Conservation (phyloP, 2,329 filamentous ascomycete genomes). For the Cordyceps fumosorosea region DNA sequence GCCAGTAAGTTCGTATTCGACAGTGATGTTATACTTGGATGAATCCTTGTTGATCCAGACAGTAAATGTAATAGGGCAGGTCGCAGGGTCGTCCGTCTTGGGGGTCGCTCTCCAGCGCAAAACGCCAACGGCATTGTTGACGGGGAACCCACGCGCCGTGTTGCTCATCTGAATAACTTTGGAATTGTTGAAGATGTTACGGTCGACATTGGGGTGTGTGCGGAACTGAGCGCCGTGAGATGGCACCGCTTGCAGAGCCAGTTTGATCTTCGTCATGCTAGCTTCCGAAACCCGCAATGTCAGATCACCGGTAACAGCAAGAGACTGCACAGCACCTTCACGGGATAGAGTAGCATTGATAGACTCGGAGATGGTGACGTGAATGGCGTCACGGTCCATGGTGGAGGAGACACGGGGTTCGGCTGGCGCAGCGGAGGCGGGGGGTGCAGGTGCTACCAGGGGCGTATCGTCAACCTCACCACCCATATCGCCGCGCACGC, state of each 20-base stretch:
- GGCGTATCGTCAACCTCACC: constrained; percentile 73
- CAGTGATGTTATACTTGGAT: constrained; percentile 79
- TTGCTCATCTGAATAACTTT: constrained; percentile 90
- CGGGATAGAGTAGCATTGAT: constrained; percentile 84
- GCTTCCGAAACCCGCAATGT: constrained; percentile 86
- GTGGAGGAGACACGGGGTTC: constrained; percentile 57
- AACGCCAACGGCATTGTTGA: constrained; percentile 89
- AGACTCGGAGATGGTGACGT: constrained; percentile 81
- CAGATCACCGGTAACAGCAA: constrained; percentile 87
- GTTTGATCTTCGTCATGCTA: constrained; percentile 83
- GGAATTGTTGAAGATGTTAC: constrained; percentile 72
- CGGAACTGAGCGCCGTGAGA: constrained; percentile 86
- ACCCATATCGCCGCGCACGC: constrained; percentile 87
- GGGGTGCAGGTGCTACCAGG: constrained; percentile 54
- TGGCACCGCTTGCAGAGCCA: constrained; percentile 68
- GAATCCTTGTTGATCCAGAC: constrained; percentile 94
- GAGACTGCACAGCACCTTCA: constrained; percentile 78
- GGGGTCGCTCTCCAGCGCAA: constrained; percentile 86
- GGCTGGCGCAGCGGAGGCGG: constrained; percentile 44
- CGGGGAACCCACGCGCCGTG: constrained; percentile 78
- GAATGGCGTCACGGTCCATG: constrained; percentile 75
- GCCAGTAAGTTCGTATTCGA: constrained; percentile 91
- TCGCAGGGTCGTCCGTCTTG: constrained; percentile 69
- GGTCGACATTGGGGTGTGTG: constrained; percentile 95
- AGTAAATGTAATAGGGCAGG: constrained; percentile 90